Percentiles rank a stretch among this genome's conserved stretches.
phyloP scores from a whole-genome alignment of 768 basidiomycete genomes.

The Chalciporus chontae region DNA sequence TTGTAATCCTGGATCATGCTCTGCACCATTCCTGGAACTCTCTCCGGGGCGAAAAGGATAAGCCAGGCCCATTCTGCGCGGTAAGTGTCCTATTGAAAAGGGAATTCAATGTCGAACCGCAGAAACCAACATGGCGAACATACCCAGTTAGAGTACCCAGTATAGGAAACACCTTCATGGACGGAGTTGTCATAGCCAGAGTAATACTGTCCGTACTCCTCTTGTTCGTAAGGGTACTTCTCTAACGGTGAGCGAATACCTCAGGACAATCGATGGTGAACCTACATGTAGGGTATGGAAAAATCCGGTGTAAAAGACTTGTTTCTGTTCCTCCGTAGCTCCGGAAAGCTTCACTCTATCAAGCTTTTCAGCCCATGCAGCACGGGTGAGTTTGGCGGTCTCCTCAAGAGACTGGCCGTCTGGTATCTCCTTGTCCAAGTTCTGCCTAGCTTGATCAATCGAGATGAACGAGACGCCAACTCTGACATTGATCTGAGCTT shows the following conservation, averaged over 20 bases:
- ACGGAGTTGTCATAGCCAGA: constrained; percentile 71
- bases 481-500: constrained; percentile 46
- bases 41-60: constrained; percentile 72
- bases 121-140: constrained; percentile 8
- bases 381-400: constrained; percentile 46
- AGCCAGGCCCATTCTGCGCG: constrained; percentile 79
- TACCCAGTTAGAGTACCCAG: constrained; percentile 80
- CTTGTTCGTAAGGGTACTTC: constrained; percentile 76
- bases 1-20: constrained; percentile 80
- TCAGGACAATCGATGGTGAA: background rate
- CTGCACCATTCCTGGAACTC: constrained; percentile 69
- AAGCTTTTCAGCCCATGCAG: constrained; percentile 57
- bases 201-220: constrained; percentile 65
- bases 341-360: constrained; percentile 48
- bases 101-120: background rate
- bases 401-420: constrained; percentile 46
- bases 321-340: constrained; percentile 44
- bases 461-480: constrained; percentile 77
- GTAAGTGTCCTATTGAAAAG: constrained; percentile 58
- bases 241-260: constrained; percentile 4
- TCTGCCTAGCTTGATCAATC: constrained; percentile 56
- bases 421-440: constrained; percentile 48
- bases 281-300: constrained; percentile 59
- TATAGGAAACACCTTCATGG: constrained; percentile 67
- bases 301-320: constrained; percentile 58